Evolutionary conservation across 2,329 filamentous ascomycete genomes (phyloP), one percentile per base, ranked within the genome.

Genomic region (Polychaeton citri): DNA sequence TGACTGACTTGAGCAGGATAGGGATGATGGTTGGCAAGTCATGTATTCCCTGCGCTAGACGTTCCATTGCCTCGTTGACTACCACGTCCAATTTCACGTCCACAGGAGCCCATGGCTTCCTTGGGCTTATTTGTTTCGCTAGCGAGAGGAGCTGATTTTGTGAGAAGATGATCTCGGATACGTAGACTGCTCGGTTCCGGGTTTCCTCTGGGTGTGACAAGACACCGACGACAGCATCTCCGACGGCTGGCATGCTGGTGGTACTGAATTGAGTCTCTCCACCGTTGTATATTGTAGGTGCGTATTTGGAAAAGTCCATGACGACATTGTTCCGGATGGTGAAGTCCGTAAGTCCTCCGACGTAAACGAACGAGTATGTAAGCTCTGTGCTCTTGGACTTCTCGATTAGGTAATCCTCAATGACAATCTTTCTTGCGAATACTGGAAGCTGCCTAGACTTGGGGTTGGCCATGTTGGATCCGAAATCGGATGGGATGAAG

Each of bases 401-500:
- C 28, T 45, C 40, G 13, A 49, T 42, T 5, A 63, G 44, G 38
- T 64, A 60, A 19, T 58, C 43, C 8, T 55, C 46, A 28, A 54
- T 53, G 24, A 46, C 40, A 9, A 53, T 49, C 39, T 65, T 65
- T 16, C 41, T 43, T 5, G 42, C 43, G 39, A 54, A 64, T 5
- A 62, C 53, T 0, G 61, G 61, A 15, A 64, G 37, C 2, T 34
- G 39, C 3, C 44, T 36, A 1, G 51, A 45, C 2, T 49, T 45
- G 0, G 48, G 43, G 40, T 62, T 58, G 5, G 46, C 41, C n/a
- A 55, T 52, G 36, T 64, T 53, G 20, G 50, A 45, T 35, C 58
- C 59, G 40, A 61, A 66, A 36, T 64, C 61, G 19, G 55, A 48
- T 7, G 61, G 59, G 13, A 65, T 50, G 44, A 61, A 62, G 8